phyloP scores from a whole-genome alignment of 495 filamentous ascomycete species.

The Astrothelium subdiscretum region DNA sequence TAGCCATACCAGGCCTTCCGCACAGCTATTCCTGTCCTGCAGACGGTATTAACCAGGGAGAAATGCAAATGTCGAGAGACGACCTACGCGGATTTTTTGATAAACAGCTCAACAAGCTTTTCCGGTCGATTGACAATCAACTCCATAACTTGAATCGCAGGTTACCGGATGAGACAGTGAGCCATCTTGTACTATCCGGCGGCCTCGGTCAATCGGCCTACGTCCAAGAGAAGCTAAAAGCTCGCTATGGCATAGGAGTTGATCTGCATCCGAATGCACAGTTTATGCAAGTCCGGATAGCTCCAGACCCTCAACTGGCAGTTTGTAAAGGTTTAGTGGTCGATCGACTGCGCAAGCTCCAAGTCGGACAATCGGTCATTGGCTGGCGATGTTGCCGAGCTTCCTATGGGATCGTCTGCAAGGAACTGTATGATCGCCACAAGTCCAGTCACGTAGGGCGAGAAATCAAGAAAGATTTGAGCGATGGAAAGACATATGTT shows the following conservation, averaged over 20 bases:
- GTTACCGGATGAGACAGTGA: slow-evolving; percentile 35
- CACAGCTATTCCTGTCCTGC: slow-evolving; percentile 30
- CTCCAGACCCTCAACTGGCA: slow-evolving; percentile 31
- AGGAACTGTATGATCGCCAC: slow-evolving; percentile 22
- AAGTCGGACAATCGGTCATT: slow-evolving; percentile 20
- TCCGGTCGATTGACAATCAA: slow-evolving; percentile 41
- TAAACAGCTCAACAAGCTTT: slow-evolving; percentile 41
- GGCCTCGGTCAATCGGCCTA: slow-evolving; percentile 57
- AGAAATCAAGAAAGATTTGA: slow-evolving; percentile 16
- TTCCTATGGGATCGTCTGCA: slow-evolving; percentile 24
- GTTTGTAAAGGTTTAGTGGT: slow-evolving; percentile 31
- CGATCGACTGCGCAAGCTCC: slow-evolving; percentile 23
- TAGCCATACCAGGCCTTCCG: slow-evolving; percentile 23
- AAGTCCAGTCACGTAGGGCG: slow-evolving; percentile 18
- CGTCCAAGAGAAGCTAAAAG: slow-evolving; percentile 28
- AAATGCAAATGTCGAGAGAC: slow-evolving; percentile 32
- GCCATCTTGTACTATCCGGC: slow-evolving; percentile 49
- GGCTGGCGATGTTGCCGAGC: slow-evolving; percentile 26
- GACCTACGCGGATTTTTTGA: slow-evolving; percentile 46
- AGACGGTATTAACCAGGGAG: slow-evolving; percentile 31
- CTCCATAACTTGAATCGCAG: slow-evolving; percentile 38
- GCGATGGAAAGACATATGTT: slow-evolving; percentile 23
- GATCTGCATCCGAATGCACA: slow-evolving; percentile 12
- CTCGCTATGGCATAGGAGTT: slow-evolving; percentile 15
- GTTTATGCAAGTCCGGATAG: slow-evolving; percentile 22